These are phyloP conservation scores for Ceratobasidium sp. DNA, from an alignment of 1,284 basidiomycete genomes.

Conservation along the genomic window DNA sequence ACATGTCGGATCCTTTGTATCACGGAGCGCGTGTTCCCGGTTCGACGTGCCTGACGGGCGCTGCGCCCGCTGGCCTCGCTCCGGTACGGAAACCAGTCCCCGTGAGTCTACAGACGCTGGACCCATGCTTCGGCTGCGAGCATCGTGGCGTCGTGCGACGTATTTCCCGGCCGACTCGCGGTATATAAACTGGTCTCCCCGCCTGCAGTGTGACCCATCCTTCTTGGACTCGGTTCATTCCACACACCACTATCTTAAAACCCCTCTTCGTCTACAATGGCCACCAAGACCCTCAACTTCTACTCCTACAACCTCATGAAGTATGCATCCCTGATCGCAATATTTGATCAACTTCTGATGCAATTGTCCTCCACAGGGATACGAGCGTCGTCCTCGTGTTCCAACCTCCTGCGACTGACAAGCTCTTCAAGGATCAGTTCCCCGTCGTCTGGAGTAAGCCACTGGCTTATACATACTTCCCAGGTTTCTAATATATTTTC, in stretches of 20 bases:
- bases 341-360: background rate
- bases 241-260: background rate
- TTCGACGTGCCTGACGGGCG: background rate
- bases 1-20: background rate
- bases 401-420: background rate
- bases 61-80: background rate
- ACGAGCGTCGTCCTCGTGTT: conserved; percentile 27
- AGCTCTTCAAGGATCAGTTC: conserved; percentile 23
- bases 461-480: no score
- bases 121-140: background rate
- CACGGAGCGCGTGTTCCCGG: background rate
- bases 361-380: background rate
- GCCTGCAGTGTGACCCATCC: background rate
- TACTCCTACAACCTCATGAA: no score
- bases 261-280: conserved; percentile 5
- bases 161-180: background rate
- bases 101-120: background rate
- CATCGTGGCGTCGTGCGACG: background rate
- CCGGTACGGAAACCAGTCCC: background rate
- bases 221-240: background rate
- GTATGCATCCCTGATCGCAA: no score
- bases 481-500: background rate
- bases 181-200: background rate
- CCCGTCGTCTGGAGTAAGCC: no score
- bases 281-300: conserved; percentile 25